Evolutionary conservation across 2,329 filamentous ascomycete genomes (phyloP), one percentile per base, ranked within the genome.

Genomic region (Colletotrichum orchidophilum): DNA sequence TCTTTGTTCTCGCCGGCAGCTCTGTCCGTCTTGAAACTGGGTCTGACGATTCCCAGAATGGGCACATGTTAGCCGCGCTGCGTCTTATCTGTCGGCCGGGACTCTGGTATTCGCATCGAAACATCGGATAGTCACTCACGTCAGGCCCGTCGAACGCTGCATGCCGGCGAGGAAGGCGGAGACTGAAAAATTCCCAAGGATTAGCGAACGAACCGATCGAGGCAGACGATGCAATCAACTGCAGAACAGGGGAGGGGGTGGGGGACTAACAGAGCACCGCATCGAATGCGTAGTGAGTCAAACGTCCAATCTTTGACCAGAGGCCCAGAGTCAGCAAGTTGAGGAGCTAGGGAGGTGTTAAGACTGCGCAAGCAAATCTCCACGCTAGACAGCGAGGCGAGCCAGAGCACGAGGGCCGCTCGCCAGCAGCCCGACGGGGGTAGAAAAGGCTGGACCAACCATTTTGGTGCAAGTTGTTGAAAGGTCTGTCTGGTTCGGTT

Each of bases 161-260:
- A 99, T 95, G 78, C 96, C 96, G 49, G 96, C 96, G 75, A 99
- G 91, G 82, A 98, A 96, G 74, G 96, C 94, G 78, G 96, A 99
- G 82, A 99, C 94, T 97, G 71, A 24, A 39, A 31, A 24, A 59
- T 5, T 49, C 12, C 6, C 15, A 5, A 29, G 21, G 35, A 53
- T 66, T 54, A 73, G 68, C 18, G 26, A 42, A 29, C 18, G 26
- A 42, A 29, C 39, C 59, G 54, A 63, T 26, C 29, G 46, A 35
- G 31, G 9, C 46, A 52, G 9, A 49, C 27, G 27, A 50, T 9
- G 18, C 42, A 50, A 18, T n/a, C 39, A 6, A 50, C 13, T 33
- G 18, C 12, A 60, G 5, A 11, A 60, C 39, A 21, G n/a, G 15
- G 31, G 24, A 24, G 21, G 26, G 13, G n/a, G 24, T 35, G 27